Evolutionary conservation across 192 early-diverging fungal species (phyloP), one percentile per base, ranked within the genome.

Genomic region (Rhizoclosmatium globosum): DNA sequence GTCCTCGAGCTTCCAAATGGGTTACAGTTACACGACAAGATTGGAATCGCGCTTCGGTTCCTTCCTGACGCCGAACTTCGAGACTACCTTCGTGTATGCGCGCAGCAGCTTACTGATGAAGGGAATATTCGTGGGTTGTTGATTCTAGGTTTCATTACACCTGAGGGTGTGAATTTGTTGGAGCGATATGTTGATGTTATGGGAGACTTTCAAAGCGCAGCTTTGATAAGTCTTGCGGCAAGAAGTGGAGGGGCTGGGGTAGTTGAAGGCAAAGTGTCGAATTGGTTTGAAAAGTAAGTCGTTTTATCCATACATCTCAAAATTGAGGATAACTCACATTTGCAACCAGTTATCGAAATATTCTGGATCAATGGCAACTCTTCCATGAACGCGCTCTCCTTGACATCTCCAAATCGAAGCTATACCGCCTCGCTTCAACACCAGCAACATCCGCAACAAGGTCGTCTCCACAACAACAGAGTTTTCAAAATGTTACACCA

Each of bases 161-260:
- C 82, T 4, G 93, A 94, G 2, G 73, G 73, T 9, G 84, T 96
- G 9, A 87, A 91, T 43, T 79, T 98, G 59, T 85, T 98, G 76
- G 90, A 94, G 66, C 84, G 85, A 45, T 96, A 94, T 78, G 87
- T 98, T 7, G 92, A 99, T 85, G 77, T 79, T 43, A 95, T 94
- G 2, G 94, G 93, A 1, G 98, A 99, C 78, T 89, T 97, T 62
- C 98, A 99, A 83, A 97, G 95, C 2, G 95, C 93, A 0, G 87
- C 91, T 41, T 78, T 98, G 21, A 82, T 92, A 2, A 83, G 48
- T 21, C 44, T 61, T 3, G 57, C 39, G 38, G 58, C 56, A 47
- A 21, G 39, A 17, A n/a, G 48, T 39, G n/a, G 7, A n/a, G 47
- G 41, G 2, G 47, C 11, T 15, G 68, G 47, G 7, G 15, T 9